Evolutionary conservation across 371 early-diverging fungal species (phyloP), one percentile per base, ranked within the genome.

Genomic region (Mortierella sp.): DNA sequence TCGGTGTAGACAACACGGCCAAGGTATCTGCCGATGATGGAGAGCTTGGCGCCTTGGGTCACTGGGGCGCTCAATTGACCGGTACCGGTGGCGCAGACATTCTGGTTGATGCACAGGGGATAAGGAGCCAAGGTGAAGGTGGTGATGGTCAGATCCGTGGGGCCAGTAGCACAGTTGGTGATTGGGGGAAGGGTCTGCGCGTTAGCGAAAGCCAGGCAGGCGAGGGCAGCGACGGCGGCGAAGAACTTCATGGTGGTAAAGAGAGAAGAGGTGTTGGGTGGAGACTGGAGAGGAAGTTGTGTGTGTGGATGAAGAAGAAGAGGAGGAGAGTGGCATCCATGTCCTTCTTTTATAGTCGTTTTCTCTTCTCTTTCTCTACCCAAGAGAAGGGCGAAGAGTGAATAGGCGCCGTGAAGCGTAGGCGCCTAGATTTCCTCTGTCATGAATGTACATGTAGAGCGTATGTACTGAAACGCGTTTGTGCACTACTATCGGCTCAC

Each of bases 1-100:
- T 71, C 71, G 41, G 50, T 64, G 65, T 71, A 71, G 42, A 71
- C 57, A 10, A 56, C 6, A 4, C 64, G 60, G 34, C 46, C 46
- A 12, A 52, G 26, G 59, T 47, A 61, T 7, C 50, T 54, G 42
- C 71, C 71, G 1, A 19, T 39, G 26, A 71, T 60, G 19, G 38
- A 0, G 6, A 71, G 13, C 23, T 5, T 50, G 30, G 61, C 45
- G 2, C 65, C 65, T 2, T 30, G 26, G 34, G 51, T n/a, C 14
- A 71, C 50, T 2, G 71, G 65, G 39, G 61, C 31, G 14, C 13
- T 23, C 42, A 71, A 14, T 13, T 26, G 26, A 28, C 51, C 51
- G 4, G 51, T 50, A 28, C 26, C 51, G 3, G 47, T 34, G 21
- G 56, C 51, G 53, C 45, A 56, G 57, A 53, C 55, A 1, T 23